Percentiles rank a stretch among this genome's conserved stretches.
These are phyloP conservation scores for Catenaria anguillulae DNA, from an alignment of 371 early-diverging fungal genomes.

Conservation along the genomic window DNA sequence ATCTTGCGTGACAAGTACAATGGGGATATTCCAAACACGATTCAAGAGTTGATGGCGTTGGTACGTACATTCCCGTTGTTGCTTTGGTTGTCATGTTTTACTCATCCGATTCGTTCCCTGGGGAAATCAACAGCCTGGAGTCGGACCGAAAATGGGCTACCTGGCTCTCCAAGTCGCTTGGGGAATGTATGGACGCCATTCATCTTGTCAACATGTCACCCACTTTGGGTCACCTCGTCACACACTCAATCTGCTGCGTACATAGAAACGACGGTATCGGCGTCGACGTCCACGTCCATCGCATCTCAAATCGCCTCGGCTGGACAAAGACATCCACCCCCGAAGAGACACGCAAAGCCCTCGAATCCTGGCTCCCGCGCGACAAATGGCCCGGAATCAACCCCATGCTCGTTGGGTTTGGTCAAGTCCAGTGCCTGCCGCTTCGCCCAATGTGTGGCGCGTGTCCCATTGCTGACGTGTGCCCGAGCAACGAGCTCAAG, in stretches of 20 bases:
- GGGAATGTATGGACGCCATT: too few relatives aligned
- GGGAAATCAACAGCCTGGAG: constrained; percentile 46
- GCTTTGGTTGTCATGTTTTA: too few relatives aligned
- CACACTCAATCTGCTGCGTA: constrained; percentile 17
- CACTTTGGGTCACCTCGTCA: too few relatives aligned
- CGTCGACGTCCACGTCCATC: constrained; percentile 97
- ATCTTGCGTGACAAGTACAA: constrained; percentile 53
- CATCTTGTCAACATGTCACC: too few relatives aligned
- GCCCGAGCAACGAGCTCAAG: constrained; percentile 25
- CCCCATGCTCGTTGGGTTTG: constrained; percentile 86
- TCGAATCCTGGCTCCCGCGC: constrained; percentile 74
- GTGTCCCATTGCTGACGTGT: constrained; percentile 65
- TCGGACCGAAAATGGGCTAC: constrained; percentile 97
- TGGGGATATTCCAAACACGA: constrained; percentile 72
- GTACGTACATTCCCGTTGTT: background rate
- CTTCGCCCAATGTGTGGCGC: constrained; percentile 60
- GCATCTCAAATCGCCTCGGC: constrained; percentile 80
- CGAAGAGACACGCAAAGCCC: constrained; percentile 52
- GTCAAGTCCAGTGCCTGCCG: constrained; percentile 75
- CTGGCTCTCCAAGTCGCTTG: constrained; percentile 74
- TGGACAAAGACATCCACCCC: constrained; percentile 68
- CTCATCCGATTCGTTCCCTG: too few relatives aligned
- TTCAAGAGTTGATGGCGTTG: constrained; percentile 58
- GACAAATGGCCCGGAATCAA: constrained; percentile 84
- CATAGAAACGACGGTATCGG: constrained; percentile 75